Base-by-base conservation (phyloP, 2,329 filamentous ascomycete species). In the Xylaria sp. region DNA sequence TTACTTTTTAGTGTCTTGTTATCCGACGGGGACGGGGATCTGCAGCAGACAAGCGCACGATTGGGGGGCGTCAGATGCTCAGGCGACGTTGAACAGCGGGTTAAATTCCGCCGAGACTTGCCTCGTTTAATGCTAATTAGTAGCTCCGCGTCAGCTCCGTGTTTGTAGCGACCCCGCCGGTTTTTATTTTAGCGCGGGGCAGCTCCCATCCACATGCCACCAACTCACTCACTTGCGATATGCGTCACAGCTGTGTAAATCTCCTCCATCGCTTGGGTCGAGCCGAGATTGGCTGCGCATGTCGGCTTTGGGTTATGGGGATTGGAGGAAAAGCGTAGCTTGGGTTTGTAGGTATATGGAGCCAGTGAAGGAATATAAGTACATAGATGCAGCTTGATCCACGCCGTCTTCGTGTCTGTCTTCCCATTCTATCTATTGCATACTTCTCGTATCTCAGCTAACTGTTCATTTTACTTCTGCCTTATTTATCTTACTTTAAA, bases 51-150 rank as follows among this genome's bases (percentile, higher is more conserved):
- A 66, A 66, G 64, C 64, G 60, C 65, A 60, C 65, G 60, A 67
- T 59, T 67, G 60, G 54, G 6, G 15, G 13, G 26, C 17, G 23
- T 15, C 23, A 51, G 60, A 60, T 15, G 6, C 33, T 20, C 31
- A 23, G 44, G 36, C 26, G 33, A 46, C 40, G 33, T 67, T 65
- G 69, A 69, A 69, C 49, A 36, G 60, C 72, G 72, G 69, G 69
- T 63, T 36, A 65, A 64, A 61, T 69, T 69, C 69, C 62, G 67
- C 72, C 72, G 68, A 67, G 51, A 46, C 49, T 61, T 61, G 49
- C 56, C 46, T 33, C 4, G 15, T 51, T 53, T 31, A 3, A 42
- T 53, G 38, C 13, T 46, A 17, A 28, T 7, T 48, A 51, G 15
- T 13, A 48, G 23, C 31, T 20, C 53, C 53, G 36, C 4, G 20